Conservation (phyloP, 352 stramenopile species). For the Globisporangium perplexum region DNA sequence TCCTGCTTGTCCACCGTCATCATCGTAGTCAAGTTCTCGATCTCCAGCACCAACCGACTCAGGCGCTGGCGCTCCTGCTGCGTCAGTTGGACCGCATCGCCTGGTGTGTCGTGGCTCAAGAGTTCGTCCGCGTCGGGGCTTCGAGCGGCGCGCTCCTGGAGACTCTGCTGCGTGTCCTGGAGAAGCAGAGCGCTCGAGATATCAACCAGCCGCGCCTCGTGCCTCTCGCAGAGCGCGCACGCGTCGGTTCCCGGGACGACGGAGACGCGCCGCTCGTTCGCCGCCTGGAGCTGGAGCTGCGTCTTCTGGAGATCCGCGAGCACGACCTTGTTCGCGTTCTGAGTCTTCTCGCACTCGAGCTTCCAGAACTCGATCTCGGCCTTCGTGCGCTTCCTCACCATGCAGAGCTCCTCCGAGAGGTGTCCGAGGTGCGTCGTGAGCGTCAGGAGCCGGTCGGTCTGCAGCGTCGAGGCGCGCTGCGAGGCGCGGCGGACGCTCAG, state of each 20-base stretch:
- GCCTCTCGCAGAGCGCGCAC: conserved; percentile 45
- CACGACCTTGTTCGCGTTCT: conserved; percentile 42
- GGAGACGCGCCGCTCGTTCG: conserved; percentile 4
- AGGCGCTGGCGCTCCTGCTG: conserved; percentile 34
- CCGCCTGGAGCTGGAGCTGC: conserved; percentile 24
- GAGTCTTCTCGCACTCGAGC: conserved; percentile 57
- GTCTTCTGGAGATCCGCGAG: conserved; percentile 25
- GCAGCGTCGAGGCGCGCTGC: conserved; percentile 41
- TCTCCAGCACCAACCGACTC: conserved; percentile 31
- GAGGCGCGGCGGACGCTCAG: conserved; percentile 36
- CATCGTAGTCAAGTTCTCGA: conserved; percentile 38
- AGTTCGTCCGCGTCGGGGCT: conserved; percentile 8
- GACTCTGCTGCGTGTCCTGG: conserved; percentile 7
- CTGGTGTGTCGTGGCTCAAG: no score
- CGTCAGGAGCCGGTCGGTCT: conserved; percentile 58
- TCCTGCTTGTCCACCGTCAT: conserved; percentile 34
- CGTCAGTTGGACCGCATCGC: conserved; percentile 13
- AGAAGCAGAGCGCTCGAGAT: conserved; percentile 38
- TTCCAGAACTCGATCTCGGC: conserved; percentile 63
- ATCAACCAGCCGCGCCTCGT: conserved; percentile 39
- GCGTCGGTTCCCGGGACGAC: not conserved
- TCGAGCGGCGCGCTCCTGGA: conserved; percentile 1
- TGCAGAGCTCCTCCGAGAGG: conserved; percentile 65
- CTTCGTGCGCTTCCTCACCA: conserved; percentile 51
- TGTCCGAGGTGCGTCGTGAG: conserved; percentile 56